Conservation (phyloP, 148 eudicot genomes). For the Diospyros kaki region DNA sequence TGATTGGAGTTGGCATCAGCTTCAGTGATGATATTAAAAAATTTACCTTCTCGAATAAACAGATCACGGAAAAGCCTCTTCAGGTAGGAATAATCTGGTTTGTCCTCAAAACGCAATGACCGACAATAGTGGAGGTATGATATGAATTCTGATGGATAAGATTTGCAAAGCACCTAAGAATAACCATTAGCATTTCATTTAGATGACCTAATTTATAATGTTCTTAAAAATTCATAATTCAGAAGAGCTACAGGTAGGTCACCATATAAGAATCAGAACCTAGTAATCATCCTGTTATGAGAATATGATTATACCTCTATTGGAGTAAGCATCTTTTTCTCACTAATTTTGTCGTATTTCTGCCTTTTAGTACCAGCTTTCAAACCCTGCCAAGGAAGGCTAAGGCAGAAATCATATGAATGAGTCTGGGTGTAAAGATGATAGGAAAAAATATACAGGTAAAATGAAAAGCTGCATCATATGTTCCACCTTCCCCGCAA, state of each 20-base stretch:
- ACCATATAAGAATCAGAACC: too few relatives aligned
- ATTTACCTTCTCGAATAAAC: constrained; percentile 51
- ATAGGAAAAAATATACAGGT: neutral
- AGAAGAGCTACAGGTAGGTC: too few relatives aligned
- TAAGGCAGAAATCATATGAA: constrained; percentile 27
- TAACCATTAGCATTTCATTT: neutral
- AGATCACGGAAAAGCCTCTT: constrained; percentile 57
- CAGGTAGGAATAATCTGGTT: constrained; percentile 55
- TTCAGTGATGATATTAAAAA: neutral
- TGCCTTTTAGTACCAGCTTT: constrained; percentile 98
- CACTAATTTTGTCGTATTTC: constrained; percentile 94
- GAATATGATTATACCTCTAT: constrained; percentile 52
- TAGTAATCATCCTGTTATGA: too few relatives aligned
- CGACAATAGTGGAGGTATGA: constrained; percentile 57
- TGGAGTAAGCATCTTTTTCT: constrained; percentile 93
- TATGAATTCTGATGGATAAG: constrained; percentile 48
- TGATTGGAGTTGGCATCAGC: neutral
- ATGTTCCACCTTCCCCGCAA: constrained; percentile 76
- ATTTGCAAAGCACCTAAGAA: constrained; percentile 46
- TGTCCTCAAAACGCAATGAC: constrained; percentile 53
- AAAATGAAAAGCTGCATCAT: neutral
- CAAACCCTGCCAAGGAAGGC: constrained; percentile 98
- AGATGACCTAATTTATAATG: neutral
- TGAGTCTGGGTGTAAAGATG: constrained; percentile 9
- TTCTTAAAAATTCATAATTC: neutral